Evolutionary conservation across 768 basidiomycete genomes (phyloP), one percentile per base, ranked within the genome.

Genomic region (Sporobolomyces phaffii): DNA sequence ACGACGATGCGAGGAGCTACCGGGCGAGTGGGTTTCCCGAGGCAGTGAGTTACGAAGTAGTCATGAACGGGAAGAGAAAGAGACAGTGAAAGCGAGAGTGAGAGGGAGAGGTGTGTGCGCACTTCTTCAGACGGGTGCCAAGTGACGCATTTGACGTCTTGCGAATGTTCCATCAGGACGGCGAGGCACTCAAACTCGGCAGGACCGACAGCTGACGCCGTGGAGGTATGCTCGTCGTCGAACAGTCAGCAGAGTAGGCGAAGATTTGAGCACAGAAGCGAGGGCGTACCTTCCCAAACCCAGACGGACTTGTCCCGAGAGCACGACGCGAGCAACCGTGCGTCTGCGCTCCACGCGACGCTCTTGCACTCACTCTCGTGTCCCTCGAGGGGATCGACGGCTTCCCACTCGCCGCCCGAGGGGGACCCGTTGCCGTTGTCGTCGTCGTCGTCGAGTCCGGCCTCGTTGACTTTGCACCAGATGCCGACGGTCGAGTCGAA

Each of bases 91-190:
- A 44, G 49, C 20, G 15, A 40, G 31, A 40, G 20, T 5, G 15
- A 52, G 40, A 52, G 17, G 26, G 47, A 45, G 33, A 58, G n/a
- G 20, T 41, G 5, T 29, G 36, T 52, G 40, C 79, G 72, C 75
- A 91, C 91, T 86, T 98, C 93, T 80, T 97, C 92, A 7, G 80
- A 83, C 10, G 96, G 94, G 79, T 98, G 91, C 92, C 92, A 99
- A 17, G 88, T 84, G 15, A 99, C 86, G 64, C 82, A 87, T 78
- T 99, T 99, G 60, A 99, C 92, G 74, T 99, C 96, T 78, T 98
- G 94, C 2, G 83, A 83, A 75, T 99, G 96, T 72, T 98, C 92
- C 91, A 97, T 96, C 72, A 94, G 80, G 43, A 99, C 96, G 26
- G 86, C 86, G 79, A 97, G 83, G 75, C 92, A 96, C 73, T 97